Conservation (phyloP, 1,284 basidiomycete genomes). For the Phenoliferia sp. region DNA sequence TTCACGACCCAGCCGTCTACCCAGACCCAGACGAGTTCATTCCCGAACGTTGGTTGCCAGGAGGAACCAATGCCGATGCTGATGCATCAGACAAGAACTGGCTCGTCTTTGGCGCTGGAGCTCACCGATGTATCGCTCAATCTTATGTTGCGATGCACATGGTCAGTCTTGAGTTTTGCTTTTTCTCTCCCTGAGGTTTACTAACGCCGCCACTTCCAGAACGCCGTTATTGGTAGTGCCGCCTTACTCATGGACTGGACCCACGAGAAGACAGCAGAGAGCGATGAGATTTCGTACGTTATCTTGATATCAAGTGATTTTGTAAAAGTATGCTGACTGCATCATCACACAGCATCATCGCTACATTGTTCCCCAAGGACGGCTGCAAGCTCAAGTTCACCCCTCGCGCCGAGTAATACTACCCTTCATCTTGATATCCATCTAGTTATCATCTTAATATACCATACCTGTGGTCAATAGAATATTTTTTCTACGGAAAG, state of each 20-base stretch:
- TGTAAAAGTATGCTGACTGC: conserved; percentile 6
- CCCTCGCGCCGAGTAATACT: conserved; percentile 5
- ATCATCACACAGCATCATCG: conserved; percentile 31
- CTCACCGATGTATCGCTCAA: conserved; percentile 63
- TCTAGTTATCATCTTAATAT: too few species aligned
- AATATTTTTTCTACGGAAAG: too few species aligned
- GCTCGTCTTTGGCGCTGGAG: conserved; percentile 81
- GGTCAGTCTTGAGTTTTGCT: too few species aligned
- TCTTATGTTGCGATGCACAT: conserved; percentile 87
- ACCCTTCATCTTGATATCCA: neutral
- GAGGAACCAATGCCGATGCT: conserved; percentile 50
- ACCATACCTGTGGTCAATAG: too few species aligned
- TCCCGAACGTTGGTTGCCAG: conserved; percentile 91
- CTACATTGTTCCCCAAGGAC: conserved; percentile 83
- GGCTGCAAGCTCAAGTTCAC: conserved; percentile 73
- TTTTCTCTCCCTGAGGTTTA: too few species aligned
- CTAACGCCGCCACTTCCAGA: too few species aligned
- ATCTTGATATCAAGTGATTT: neutral
- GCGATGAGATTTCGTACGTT: conserved; percentile 75
- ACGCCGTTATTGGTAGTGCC: conserved; percentile 63
- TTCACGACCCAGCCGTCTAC: conserved; percentile 85
- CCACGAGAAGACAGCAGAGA: conserved; percentile 73
- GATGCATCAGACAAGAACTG: conserved; percentile 94
- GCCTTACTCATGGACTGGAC: conserved; percentile 79
- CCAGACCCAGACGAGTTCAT: conserved; percentile 76